Evolutionary conservation across 139 green algal species (phyloP).

Genomic region (Chlorella sp.): DNA sequence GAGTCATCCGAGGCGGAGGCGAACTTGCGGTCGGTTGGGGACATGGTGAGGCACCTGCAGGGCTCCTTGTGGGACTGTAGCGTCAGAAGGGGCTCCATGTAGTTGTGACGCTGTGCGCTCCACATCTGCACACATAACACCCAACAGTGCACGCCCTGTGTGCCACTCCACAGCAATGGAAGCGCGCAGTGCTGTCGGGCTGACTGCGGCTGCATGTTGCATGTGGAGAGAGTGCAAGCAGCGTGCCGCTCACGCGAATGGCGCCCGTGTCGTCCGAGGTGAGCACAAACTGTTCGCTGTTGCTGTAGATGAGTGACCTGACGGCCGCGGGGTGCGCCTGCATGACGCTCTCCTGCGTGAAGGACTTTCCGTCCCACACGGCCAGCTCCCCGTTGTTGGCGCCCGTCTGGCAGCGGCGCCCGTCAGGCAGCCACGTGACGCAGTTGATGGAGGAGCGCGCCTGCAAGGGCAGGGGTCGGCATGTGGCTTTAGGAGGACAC

Average conservation of each 20-base stretch:
- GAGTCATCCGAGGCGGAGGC: conserved; percentile 78
- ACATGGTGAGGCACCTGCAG: conserved; percentile 44
- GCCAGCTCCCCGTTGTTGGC: conserved; percentile 85
- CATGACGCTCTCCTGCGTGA: conserved; percentile 86
- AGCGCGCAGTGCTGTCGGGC: not conserved
- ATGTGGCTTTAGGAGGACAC: not conserved
- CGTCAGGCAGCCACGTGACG: conserved; percentile 46
- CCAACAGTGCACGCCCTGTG: conserved; percentile 9
- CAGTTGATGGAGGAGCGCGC: conserved; percentile 11
- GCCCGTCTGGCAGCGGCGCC: conserved; percentile 75
- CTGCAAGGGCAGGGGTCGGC: not conserved
- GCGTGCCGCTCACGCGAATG: conserved; percentile 1
- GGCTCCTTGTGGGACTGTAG: conserved; percentile 23
- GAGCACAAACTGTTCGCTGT: conserved; percentile 76
- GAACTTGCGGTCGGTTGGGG: conserved; percentile 84
- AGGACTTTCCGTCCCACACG: conserved; percentile 78
- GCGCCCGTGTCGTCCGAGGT: conserved; percentile 67
- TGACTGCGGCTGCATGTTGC: conserved; percentile 4
- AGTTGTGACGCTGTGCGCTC: conserved; percentile 4
- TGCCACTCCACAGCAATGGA: not conserved
- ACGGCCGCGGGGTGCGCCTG: conserved; percentile 69
- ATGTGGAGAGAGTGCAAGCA: not conserved
- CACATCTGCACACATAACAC: conserved; percentile 3
- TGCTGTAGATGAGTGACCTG: conserved; percentile 58
- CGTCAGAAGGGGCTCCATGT: conserved; percentile 6